These are phyloP conservation scores for Paramecium sexaurelia DNA, from an alignment of 73 alveolate species.

Conservation along the genomic window DNA sequence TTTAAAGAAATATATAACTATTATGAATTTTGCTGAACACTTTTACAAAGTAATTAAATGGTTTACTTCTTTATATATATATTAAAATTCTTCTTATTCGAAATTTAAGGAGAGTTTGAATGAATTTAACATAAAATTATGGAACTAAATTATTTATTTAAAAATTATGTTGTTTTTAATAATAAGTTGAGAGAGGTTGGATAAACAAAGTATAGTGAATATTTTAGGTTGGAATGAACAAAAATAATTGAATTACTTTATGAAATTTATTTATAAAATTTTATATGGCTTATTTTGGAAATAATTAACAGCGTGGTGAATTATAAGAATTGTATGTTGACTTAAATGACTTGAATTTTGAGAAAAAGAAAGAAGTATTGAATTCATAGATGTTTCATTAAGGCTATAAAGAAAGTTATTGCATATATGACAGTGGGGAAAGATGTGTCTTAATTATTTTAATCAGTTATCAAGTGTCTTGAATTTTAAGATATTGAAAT, in stretches of 20 bases:
- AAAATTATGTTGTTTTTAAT: too few species aligned
- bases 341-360: constrained; percentile 49
- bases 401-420: constrained; percentile 59
- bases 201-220: too few species aligned
- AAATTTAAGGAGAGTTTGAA: too few species aligned
- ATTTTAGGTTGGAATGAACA: too few species aligned
- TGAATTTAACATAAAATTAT: too few species aligned
- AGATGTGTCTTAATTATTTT: constrained; percentile 56
- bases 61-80: background rate
- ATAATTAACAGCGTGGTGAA: constrained; percentile 55
- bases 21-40: too few species aligned
- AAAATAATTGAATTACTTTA: background rate
- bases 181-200: too few species aligned
- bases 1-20: too few species aligned
- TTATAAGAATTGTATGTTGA: constrained; percentile 50
- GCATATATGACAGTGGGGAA: constrained; percentile 62
- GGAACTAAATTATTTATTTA: too few species aligned
- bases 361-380: constrained; percentile 54
- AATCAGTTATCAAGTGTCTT: constrained; percentile 58
- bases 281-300: constrained; percentile 33
- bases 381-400: background rate
- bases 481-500: constrained; percentile 60
- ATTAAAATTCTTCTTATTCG: too few species aligned
- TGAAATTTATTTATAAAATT: background rate
- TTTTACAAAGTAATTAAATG: too few species aligned